Conservation (phyloP, 1,284 basidiomycete genomes). For the Ganoderma sinense region DNA sequence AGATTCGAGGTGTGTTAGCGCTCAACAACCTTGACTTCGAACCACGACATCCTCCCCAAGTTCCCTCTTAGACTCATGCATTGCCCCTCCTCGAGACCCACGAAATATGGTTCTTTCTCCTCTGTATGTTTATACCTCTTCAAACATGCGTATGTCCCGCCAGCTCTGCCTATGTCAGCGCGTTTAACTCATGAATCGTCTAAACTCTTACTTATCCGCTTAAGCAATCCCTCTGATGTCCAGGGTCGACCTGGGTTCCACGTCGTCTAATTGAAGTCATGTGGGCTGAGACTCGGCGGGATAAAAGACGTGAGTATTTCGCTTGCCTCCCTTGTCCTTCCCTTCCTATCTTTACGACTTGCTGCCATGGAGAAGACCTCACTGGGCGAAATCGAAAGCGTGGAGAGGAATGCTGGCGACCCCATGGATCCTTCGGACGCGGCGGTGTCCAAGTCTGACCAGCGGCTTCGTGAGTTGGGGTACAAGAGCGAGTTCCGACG, state of each 20-base stretch:
- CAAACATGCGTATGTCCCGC: not conserved
- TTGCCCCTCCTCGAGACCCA: not conserved
- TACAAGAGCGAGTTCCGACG: slow-evolving; percentile 62
- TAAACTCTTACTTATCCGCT: not conserved
- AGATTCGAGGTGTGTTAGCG: not conserved
- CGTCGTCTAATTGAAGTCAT: slow-evolving; percentile 1
- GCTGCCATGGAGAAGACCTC: slow-evolving; percentile 20
- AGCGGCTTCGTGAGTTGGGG: slow-evolving; percentile 59
- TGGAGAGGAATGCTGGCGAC: not conserved
- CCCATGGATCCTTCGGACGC: slow-evolving; percentile 8
- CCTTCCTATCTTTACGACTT: not conserved
- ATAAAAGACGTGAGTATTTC: slow-evolving; percentile 6
- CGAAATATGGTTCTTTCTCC: not conserved
- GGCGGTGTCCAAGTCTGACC: slow-evolving; percentile 45
- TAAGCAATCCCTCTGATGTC: not conserved
- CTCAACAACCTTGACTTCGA: not conserved
- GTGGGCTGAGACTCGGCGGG: not conserved
- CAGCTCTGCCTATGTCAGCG: not conserved
- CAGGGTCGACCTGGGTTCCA: not conserved
- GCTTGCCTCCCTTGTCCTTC: not conserved
- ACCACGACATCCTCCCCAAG: not conserved
- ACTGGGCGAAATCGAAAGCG: slow-evolving; percentile 25
- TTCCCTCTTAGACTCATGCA: not conserved
- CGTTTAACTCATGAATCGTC: too few relatives aligned
- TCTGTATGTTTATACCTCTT: not conserved